A percentile compares a stretch with the other conserved stretches of the same genome.
Evolutionary conservation across 2,329 filamentous ascomycete species (phyloP).

Genomic region (Colletotrichum sansevieriae): DNA sequence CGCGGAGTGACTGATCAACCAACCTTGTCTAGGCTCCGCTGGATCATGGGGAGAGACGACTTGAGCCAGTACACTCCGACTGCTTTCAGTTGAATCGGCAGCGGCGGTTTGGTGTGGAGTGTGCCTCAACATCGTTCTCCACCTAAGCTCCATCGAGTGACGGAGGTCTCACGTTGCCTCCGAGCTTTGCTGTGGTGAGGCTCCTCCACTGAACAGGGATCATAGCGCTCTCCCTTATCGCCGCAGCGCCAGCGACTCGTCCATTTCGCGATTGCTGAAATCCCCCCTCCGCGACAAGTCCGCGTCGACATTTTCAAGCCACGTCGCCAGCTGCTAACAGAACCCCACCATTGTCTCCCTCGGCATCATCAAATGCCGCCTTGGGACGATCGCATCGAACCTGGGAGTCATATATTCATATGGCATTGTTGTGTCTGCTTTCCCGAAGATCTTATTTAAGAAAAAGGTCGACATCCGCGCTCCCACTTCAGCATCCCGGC

Average conservation of each 20-base stretch:
- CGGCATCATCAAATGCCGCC: conserved; percentile 21
- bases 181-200: conserved; percentile 3
- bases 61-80: no score
- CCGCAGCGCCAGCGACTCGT: conserved; percentile 8
- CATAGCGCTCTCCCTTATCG: conserved; percentile 32
- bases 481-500: conserved; percentile 39
- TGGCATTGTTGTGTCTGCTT: not conserved
- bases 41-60: conserved; percentile 4
- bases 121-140: conserved; percentile 38
- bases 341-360: conserved; percentile 10
- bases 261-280: conserved; percentile 4
- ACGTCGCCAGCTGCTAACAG: no score
- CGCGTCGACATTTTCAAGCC: no score
- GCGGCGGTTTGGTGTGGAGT: conserved; percentile 24
- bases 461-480: conserved; percentile 24
- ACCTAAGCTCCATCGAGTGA: conserved; percentile 38
- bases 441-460: conserved; percentile 17
- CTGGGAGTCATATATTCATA: conserved; percentile 1
- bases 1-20: conserved; percentile 21
- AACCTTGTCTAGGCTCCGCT: not conserved
- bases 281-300: not conserved
- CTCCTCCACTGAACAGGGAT: conserved; percentile 13
- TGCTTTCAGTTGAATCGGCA: conserved; percentile 8
- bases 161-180: conserved; percentile 33
- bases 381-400: conserved; percentile 5